Base-by-base conservation (phyloP, 1,139 yeast species). In the Taiozyma onychis region DNA sequence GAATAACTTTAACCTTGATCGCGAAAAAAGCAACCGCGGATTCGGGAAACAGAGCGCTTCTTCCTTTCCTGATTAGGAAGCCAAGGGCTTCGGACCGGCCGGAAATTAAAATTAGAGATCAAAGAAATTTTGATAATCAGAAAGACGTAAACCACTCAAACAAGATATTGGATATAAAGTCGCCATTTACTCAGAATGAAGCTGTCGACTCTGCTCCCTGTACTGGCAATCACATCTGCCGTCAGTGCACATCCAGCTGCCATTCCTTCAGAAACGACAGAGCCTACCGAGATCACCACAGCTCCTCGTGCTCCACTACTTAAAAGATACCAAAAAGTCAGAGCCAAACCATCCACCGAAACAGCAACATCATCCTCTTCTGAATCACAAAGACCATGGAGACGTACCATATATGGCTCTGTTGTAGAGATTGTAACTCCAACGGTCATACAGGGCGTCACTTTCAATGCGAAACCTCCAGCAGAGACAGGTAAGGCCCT, bases 361-460 rank as follows among this genome's bases (percentile, higher is more conserved):
- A 37, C 41, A 6, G 49, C 61, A 5, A 61, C 72, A 1, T 57
- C 74, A 10, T 45, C 64, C 3, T 45, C 64, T 2, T 54, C 65
- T 8, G 74, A 70, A 39, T 60, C 70, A 0, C 83, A 81, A 11
- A 72, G 73, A 48, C 84, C 90, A 6, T 89, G 97, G 97, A 53
- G 78, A 13, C 77, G 96, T 62, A 88, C 96, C 0, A 77, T 85
- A 43, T 80, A 82, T 51, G 74, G 75, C 1, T 67, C 77, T 0
- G 63, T 75, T 9, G 71, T 64, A 13, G 95, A 86, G 64, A 74
- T 86, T 32, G 93, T 89, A 39, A 80, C 83, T 0, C 97, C 97
- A 14, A 83, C 91, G 0, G 88, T 88, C 39, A 78, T 88, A 61
- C 88, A 80, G 32, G 93, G 93, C 24, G 88, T 89, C 48, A 87